Evolutionary conservation across 176 grass and related monocot species (phyloP).

Genomic region (Areca catechu): DNA sequence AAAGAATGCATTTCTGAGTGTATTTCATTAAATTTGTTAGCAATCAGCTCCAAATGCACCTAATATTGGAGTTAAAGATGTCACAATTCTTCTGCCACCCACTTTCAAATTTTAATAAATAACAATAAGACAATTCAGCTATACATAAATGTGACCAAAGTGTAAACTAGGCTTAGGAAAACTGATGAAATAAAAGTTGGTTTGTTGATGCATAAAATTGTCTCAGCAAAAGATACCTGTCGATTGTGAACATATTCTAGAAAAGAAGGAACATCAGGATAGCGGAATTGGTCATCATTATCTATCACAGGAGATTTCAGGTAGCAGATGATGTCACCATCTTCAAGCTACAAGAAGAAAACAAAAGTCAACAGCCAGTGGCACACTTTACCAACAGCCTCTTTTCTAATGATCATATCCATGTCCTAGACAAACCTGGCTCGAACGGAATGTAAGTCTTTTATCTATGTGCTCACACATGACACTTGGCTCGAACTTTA

Average conservation of each 20-base stretch:
- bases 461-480: slow-evolving; percentile 83
- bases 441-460: slow-evolving; percentile 52
- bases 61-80: too few species aligned
- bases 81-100: too few species aligned
- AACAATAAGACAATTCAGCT: too few species aligned
- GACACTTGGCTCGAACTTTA: slow-evolving; percentile 81
- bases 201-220: too few species aligned
- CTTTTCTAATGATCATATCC: too few species aligned
- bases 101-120: too few species aligned
- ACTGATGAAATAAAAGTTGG: too few species aligned
- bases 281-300: slow-evolving; percentile 45
- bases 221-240: slow-evolving; percentile 37
- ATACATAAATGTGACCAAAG: too few species aligned
- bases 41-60: too few species aligned
- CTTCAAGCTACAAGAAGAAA: slow-evolving; percentile 63
- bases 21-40: too few species aligned
- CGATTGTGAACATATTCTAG: slow-evolving; percentile 91
- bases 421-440: slow-evolving; percentile 40
- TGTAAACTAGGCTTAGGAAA: slow-evolving; percentile 5
- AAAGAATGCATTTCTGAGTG: too few species aligned
- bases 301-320: slow-evolving; percentile 42
- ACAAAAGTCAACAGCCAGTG: neutral
- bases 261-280: slow-evolving; percentile 77
- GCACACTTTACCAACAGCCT: too few species aligned
- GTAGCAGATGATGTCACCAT: slow-evolving; percentile 79